phyloP scores from a whole-genome alignment of 2,329 filamentous ascomycete species.

The Tolypocladium cylindrosporum region DNA sequence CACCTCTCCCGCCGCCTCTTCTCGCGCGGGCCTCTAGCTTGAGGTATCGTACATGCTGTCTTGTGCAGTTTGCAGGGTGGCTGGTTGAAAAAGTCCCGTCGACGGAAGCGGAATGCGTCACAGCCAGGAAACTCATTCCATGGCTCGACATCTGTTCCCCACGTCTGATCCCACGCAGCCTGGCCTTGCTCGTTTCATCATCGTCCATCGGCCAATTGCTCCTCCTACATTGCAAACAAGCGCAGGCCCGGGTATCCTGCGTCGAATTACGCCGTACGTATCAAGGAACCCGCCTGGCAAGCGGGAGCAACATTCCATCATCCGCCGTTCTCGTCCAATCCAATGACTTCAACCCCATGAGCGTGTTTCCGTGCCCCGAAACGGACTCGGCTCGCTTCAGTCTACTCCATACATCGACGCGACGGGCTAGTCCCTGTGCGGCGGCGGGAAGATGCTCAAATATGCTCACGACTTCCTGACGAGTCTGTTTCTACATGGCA shows the following conservation, averaged over 20 bases:
- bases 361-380: not conserved
- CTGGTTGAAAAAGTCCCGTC: not conserved
- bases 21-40: too few relatives aligned
- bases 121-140: not conserved
- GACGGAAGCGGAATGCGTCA: not conserved
- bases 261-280: not conserved
- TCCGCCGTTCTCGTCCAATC: not conserved
- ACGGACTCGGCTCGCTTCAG: not conserved
- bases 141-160: not conserved
- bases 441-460: not conserved
- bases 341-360: not conserved
- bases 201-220: not conserved
- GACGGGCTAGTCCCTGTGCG: not conserved
- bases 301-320: not conserved
- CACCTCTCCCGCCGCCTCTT: too few relatives aligned
- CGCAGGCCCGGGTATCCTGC: not conserved
- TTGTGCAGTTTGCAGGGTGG: too few relatives aligned
- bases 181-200: not conserved
- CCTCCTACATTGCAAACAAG: not conserved
- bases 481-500: not conserved
- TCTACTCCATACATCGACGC: not conserved
- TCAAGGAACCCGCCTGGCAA: not conserved
- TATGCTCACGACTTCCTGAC: not conserved
- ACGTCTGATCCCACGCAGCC: not conserved
- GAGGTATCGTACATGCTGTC: too few relatives aligned